Conservation (phyloP, 805 yeast species). For the Naumovozyma castellii region DNA sequence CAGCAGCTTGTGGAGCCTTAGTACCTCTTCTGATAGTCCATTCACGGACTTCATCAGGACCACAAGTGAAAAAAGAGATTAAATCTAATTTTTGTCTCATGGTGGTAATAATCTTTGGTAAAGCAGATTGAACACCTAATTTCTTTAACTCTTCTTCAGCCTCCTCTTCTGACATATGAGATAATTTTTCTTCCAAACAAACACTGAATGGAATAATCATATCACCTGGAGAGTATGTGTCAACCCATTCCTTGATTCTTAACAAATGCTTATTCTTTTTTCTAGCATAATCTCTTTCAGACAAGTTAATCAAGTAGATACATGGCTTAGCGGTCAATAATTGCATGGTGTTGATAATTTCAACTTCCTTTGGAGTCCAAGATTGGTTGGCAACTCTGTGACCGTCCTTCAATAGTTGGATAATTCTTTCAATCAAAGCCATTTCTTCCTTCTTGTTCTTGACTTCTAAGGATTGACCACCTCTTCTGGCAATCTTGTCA, state of each 20-base stretch:
- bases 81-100: constrained; percentile 83
- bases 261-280: constrained; percentile 80
- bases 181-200: constrained; percentile 82
- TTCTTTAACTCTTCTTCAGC: constrained; percentile 66
- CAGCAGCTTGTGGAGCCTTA: constrained; percentile 98
- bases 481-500: constrained; percentile 74
- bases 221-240: constrained; percentile 74
- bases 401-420: constrained; percentile 70
- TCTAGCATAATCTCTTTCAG: constrained; percentile 79
- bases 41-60: constrained; percentile 93
- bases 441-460: constrained; percentile 84
- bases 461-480: constrained; percentile 82
- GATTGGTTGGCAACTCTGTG: constrained; percentile 77
- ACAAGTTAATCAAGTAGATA: constrained; percentile 82
- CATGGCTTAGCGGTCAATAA: constrained; percentile 93
- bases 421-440: constrained; percentile 61
- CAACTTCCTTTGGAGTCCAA: constrained; percentile 90
- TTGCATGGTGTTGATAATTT: constrained; percentile 73
- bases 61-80: constrained; percentile 92
- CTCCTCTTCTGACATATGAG: constrained; percentile 78
- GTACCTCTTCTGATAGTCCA: constrained; percentile 93
- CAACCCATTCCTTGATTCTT: constrained; percentile 82
- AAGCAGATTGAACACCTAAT: constrained; percentile 65
- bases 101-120: constrained; percentile 75
- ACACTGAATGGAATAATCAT: constrained; percentile 89